Base-by-base conservation (phyloP, 768 basidiomycete genomes). In the Megacollybia marginata region DNA sequence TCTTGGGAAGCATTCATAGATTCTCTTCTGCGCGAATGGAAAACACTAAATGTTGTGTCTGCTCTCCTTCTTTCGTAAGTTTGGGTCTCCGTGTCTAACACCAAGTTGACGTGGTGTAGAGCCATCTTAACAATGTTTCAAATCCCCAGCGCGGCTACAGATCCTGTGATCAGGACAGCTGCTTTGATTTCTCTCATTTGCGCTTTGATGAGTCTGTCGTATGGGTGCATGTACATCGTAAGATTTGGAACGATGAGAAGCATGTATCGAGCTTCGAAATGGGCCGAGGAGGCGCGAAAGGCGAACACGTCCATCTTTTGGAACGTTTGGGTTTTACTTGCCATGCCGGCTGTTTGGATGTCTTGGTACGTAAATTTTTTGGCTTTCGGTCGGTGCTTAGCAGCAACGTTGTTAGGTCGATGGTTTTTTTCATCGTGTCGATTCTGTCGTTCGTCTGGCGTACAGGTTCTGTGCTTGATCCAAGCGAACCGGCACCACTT, bases 391-490 rank as follows among this genome's bases (percentile, higher is more conserved):
- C 20, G 16, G 20, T 35, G 9, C 10, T 32, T 18, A 16, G 2
- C 5, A 2, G 18, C 7, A 20, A 13, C 12, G 15, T n/a, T 11
- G 15, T n/a, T 32, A 81, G 79, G 80, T 80, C 86, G 0, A 82
- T 88, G 74, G 68, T 85, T 5, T 69, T 79, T 47, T 87, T 87
- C 62, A 62, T 83, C 52, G 57, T 71, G 3, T 69, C 82, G 11
- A 83, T 88, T 55, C 68, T 85, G 32, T 73, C 80, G 7, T 88
- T 77, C 53, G 72, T 85, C 47, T 86, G 83, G 85, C 71, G 80
- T 38, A 75, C 75, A 0, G 84, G 82, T 13, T 73, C 78, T 0
- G 65, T 66, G 1, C 35, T 61, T 11, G 76, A 84, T 42, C 56
- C 59, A 2, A 42, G 59, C 2, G 56, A 58, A n/a, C 68, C 69